Evolutionary conservation across 2,329 filamentous ascomycete genomes (phyloP).

Genomic region (Xylaria sp.): DNA sequence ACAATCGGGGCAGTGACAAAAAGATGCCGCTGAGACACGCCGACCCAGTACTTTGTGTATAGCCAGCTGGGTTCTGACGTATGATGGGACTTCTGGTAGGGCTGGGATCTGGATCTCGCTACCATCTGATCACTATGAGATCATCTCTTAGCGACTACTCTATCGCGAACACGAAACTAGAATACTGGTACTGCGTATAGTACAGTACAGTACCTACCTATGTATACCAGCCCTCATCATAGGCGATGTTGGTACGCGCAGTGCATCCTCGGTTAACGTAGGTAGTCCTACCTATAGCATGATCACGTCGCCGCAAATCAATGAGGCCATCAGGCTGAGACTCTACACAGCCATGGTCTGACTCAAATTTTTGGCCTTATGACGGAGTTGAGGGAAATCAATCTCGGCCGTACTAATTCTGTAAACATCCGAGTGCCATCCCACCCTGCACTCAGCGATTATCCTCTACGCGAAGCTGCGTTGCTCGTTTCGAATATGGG

Average conservation of each 20-base stretch:
- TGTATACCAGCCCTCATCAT: not conserved
- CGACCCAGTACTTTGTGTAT: not conserved
- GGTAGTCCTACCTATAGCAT: no score
- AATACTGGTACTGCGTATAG: no score
- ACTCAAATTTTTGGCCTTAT: slow-evolving; percentile 4
- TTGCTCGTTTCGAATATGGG: not conserved
- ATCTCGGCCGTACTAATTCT: not conserved
- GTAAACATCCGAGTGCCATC: not conserved
- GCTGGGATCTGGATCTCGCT: not conserved
- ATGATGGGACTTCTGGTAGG: not conserved
- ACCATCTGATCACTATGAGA: not conserved
- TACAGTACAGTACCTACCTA: no score
- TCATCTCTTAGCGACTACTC: no score
- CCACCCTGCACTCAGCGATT: not conserved
- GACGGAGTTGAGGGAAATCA: not conserved
- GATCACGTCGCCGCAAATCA: not conserved
- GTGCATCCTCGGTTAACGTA: not conserved
- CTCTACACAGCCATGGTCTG: not conserved
- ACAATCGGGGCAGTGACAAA: slow-evolving; percentile 19
- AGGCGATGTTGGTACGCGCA: not conserved
- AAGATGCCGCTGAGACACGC: not conserved
- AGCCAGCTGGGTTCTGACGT: not conserved
- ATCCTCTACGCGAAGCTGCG: not conserved
- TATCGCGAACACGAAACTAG: not conserved
- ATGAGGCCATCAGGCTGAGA: not conserved